A percentile compares a stretch with the other conserved stretches of the same genome.
phyloP scores from a whole-genome alignment of 768 basidiomycete species.

The Suillus clintonianus region DNA sequence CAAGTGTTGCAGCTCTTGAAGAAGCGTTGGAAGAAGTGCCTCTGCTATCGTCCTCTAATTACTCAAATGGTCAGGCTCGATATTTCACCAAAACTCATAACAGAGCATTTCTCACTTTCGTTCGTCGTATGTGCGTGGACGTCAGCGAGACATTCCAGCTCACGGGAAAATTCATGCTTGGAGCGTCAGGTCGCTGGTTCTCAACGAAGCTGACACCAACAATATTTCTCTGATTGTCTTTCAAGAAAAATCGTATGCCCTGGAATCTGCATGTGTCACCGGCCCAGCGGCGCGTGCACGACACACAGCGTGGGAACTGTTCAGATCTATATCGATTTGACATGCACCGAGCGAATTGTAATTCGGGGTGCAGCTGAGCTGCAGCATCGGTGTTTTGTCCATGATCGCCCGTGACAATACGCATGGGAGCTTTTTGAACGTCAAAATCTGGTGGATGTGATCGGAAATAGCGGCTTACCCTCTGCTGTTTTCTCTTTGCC shows the following conservation, averaged over 20 bases:
- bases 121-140: constrained; percentile 49
- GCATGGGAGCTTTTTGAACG: constrained; percentile 23
- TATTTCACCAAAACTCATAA: not conserved
- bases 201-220: constrained; percentile 72
- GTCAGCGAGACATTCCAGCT: constrained; percentile 67
- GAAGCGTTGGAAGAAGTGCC: constrained; percentile 67
- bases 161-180: constrained; percentile 60
- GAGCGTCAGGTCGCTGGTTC: constrained; percentile 56
- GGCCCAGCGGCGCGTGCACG: constrained; percentile 85
- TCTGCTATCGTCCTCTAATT: constrained; percentile 64
- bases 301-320: constrained; percentile 77
- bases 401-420: constrained; percentile 33
- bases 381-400: constrained; percentile 29
- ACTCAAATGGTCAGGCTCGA: constrained; percentile 15
- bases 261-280: constrained; percentile 88
- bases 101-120: constrained; percentile 51
- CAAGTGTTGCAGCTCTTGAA: constrained; percentile 65
- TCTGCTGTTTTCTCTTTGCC: constrained; percentile 47
- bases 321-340: constrained; percentile 74
- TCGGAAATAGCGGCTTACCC: constrained; percentile 28
- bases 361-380: constrained; percentile 55
- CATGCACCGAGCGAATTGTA: constrained; percentile 84
- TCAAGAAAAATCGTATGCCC: constrained; percentile 77
- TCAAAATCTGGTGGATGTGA: constrained; percentile 5
- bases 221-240: constrained; percentile 57